Conservation (phyloP, 1,139 yeast genomes). For the Ogataea hybrid region DNA sequence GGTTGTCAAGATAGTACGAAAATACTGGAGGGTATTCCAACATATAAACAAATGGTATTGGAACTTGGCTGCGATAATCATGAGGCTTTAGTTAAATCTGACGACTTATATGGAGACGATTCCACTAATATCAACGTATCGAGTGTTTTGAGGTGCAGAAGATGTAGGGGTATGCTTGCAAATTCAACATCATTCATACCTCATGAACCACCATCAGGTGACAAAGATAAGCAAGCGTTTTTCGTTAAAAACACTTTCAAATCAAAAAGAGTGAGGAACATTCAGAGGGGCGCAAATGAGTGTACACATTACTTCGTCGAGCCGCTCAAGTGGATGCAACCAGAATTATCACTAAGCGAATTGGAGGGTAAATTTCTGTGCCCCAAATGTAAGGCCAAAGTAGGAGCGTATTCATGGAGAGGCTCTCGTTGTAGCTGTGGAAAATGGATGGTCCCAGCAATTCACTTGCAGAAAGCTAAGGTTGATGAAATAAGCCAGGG, state of each 20-base stretch:
- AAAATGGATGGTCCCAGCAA: slow-evolving; percentile 92
- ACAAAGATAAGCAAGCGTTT: slow-evolving; percentile 56
- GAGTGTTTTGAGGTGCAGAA: slow-evolving; percentile 54
- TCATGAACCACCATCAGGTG: slow-evolving; percentile 57
- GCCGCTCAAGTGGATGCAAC: slow-evolving; percentile 90
- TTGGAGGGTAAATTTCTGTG: slow-evolving; percentile 86
- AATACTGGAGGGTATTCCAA: slow-evolving; percentile 29
- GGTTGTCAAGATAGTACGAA: slow-evolving; percentile 22
- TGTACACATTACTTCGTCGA: slow-evolving; percentile 90
- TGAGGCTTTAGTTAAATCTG: slow-evolving; percentile 30
- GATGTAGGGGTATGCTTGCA: slow-evolving; percentile 63
- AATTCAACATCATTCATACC: slow-evolving; percentile 46
- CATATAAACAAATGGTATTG: slow-evolving; percentile 51
- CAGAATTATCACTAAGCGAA: slow-evolving; percentile 63
- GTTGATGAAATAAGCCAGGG: slow-evolving; percentile 52
- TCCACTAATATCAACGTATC: slow-evolving; percentile 24
- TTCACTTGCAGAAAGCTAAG: slow-evolving; percentile 76
- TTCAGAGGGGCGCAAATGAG: slow-evolving; percentile 49
- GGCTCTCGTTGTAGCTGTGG: slow-evolving; percentile 96
- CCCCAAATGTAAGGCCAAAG: slow-evolving; percentile 78
- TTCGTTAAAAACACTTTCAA: slow-evolving; percentile 62
- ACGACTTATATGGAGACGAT: slow-evolving; percentile 29
- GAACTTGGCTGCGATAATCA: slow-evolving; percentile 13
- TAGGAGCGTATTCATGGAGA: slow-evolving; percentile 93
- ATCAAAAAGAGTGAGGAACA: slow-evolving; percentile 54